Conservation (phyloP, 2,329 filamentous ascomycete species). For the Stachybotrys echinatus region DNA sequence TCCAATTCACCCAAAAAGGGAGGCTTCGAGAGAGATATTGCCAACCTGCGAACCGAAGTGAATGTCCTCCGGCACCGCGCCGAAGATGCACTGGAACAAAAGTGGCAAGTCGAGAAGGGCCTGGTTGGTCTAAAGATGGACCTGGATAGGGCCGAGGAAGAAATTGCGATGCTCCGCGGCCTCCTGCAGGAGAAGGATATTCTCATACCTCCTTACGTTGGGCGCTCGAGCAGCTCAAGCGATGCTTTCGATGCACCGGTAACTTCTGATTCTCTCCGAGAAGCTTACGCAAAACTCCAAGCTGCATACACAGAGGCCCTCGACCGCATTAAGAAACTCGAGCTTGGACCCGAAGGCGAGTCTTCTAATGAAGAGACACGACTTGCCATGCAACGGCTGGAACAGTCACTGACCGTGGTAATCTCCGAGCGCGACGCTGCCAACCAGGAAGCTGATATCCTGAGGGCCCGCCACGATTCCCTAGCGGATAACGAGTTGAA, state of each 20-base stretch:
- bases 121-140: conserved; percentile 90
- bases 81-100: conserved; percentile 90
- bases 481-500: conserved; percentile 52
- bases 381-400: conserved; percentile 58
- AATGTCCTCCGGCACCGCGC: conserved; percentile 77
- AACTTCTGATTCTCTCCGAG: conserved; percentile 66
- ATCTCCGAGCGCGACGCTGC: conserved; percentile 70
- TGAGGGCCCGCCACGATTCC: conserved; percentile 55
- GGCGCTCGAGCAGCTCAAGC: conserved; percentile 33
- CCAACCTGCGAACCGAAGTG: conserved; percentile 75
- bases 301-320: conserved; percentile 63
- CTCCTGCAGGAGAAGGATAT: conserved; percentile 82
- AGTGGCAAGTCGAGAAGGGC: conserved; percentile 93
- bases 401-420: conserved; percentile 63
- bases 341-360: conserved; percentile 36
- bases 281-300: conserved; percentile 71
- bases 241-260: conserved; percentile 37
- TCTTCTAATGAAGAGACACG: conserved; percentile 52
- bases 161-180: conserved; percentile 76
- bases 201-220: conserved; percentile 58
- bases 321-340: conserved; percentile 60
- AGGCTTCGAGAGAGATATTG: conserved; percentile 81
- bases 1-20: conserved; percentile 64
- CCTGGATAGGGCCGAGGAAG: conserved; percentile 88
- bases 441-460: conserved; percentile 56